Base-by-base conservation (phyloP, 179 eudicot species). In the Vitellaria paradoxa region DNA sequence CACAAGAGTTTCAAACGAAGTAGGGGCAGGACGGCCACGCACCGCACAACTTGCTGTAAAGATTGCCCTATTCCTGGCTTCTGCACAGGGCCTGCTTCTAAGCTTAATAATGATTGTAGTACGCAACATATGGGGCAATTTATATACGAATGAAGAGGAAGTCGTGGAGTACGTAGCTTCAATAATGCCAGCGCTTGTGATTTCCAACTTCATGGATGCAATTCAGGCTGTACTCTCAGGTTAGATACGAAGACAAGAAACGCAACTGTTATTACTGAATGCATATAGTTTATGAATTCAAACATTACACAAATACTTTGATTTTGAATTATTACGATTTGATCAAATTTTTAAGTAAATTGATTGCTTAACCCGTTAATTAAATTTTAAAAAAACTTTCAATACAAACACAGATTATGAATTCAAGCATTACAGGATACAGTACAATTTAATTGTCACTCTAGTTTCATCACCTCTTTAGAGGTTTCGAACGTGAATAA, bases 1-100 rank as follows among this genome's bases (percentile, higher is more conserved):
- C 77, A 84, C 91, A 10, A 80, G 89, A 55, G 88, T 86, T 40
- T 83, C 91, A 1, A 86, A 88, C 68, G 89, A 86, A 75, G 30
- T 88, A 40, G 91, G 91, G 18, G 84, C 91, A 9, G 86, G 84
- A 47, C 75, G 74, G 14, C 84, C 87, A 10, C 45, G 49, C 0
- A 68, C 52, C 9, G 91, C 89, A 45, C 57, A 47, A 9, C 64
- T 81, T 42, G 83, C 86, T 8, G 84, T 81, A 14, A 69, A 14
- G 6, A 84, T 81, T 14, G 83, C 69, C 59, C 8, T 79, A 53
- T 75, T 79, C 62, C 59, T 86, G 52, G 80, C 81, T 4, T 57
- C 82, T 3, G 17, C 70, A 13, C 86, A 86, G 66, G 80, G 82
- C 50, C 30, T 84, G 7, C 4, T 83, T 5, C 70, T 81, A 12